These are phyloP conservation scores for Aspergillus piperis DNA, from an alignment of 2,329 filamentous ascomycete genomes.

Conservation along the genomic window DNA sequence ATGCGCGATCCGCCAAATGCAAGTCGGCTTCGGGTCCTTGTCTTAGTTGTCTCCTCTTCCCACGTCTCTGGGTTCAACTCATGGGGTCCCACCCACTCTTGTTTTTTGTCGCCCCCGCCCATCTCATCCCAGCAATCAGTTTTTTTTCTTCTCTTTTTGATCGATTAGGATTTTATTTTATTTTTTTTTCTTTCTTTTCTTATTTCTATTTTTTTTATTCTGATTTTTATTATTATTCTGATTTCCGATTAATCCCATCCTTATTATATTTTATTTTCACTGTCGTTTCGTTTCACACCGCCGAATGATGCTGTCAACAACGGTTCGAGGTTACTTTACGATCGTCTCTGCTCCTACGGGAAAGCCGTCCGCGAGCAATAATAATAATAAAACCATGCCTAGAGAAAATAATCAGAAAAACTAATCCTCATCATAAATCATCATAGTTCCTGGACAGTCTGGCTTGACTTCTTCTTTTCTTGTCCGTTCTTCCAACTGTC, in stretches of 20 bases:
- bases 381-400: background rate
- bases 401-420: no score
- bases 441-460: background rate
- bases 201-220: background rate
- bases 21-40: background rate
- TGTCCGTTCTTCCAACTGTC: background rate
- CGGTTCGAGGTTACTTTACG: background rate
- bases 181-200: background rate
- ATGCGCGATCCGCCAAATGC: background rate
- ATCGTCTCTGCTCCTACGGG: background rate
- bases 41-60: conserved; percentile 7
- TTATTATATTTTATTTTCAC: conserved; percentile 1
- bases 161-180: background rate
- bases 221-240: background rate
- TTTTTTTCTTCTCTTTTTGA: background rate
- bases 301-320: conserved; percentile 1
- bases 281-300: background rate
- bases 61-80: conserved; percentile 11
- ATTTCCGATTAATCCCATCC: background rate
- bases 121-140: background rate
- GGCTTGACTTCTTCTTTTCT: background rate
- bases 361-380: conserved; percentile 1
- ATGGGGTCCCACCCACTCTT: conserved; percentile 7
- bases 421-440: background rate
- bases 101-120: background rate